Evolutionary conservation across 192 early-diverging fungal species (phyloP), one percentile per base, ranked within the genome.

Genomic region (Bifiguratus adelaidae): DNA sequence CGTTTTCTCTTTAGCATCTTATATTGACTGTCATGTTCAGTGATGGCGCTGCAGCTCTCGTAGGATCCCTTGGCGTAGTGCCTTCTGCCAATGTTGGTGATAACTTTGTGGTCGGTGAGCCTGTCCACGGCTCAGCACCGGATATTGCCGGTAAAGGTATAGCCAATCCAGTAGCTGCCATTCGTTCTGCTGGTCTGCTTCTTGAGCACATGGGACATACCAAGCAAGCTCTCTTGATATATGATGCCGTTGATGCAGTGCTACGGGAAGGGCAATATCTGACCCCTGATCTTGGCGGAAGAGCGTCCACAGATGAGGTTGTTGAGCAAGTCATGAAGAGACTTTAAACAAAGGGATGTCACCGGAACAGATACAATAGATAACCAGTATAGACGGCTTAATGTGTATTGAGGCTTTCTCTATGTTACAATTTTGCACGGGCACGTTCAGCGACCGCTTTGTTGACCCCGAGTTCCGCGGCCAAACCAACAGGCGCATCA

Each of bases 81-180:
- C 92, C 92, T 37, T 86, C 86, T 48, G 91, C 95, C 19, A 98
- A 98, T 53, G 90, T 96, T 13, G 95, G 95, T 47, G 92, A 96
- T 65, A 75, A 46, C 45, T 95, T 98, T 79, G 91, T 92, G 13
- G 76, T 98, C 28, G 92, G 91, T 38, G 95, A 98, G 63, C 95
- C 95, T 3, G 82, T 74, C 15, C 51, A 57, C 58, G 95, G 95
- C 11, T 93, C 90, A 22, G 95, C 95, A 15, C 95, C 95, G 2
- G 95, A 98, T 72, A 98, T 98, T 71, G 91, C 89, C 3, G 95
- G 95, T 27, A 84, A 92, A 61, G 86, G 88, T 55, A 94, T 93
- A 60, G 91, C 95, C 24, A 98, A 98, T 68, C 95, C 95, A 13
- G 70, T 98, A 38, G 95, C 95, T 2, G 82, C 91, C 8, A 92